Conservation (phyloP, 257 asterid species). For the Prunella vulgaris region DNA sequence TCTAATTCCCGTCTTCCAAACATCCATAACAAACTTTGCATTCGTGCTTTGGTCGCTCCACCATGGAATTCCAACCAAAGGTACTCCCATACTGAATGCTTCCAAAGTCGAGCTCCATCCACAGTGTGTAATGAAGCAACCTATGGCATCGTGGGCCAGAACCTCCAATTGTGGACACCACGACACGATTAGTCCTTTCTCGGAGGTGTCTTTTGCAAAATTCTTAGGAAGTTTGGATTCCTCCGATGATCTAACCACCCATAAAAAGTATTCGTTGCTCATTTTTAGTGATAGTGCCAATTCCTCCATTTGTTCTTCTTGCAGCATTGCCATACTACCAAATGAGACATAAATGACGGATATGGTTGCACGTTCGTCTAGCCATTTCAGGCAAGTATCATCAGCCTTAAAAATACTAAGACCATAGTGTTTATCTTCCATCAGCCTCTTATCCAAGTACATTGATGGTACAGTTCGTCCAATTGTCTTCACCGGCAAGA, state of each 20-base stretch:
- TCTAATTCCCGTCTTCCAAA: conserved; percentile 27
- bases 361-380: neutral
- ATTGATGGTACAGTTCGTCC: conserved; percentile 31
- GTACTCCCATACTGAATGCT: conserved; percentile 27
- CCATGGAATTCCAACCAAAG: conserved; percentile 28
- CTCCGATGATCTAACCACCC: conserved; percentile 29
- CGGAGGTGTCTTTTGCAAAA: conserved; percentile 8
- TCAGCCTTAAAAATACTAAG: conserved; percentile 17
- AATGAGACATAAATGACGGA: conserved; percentile 28
- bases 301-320: conserved; percentile 24
- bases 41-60: conserved; percentile 32
- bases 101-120: conserved; percentile 37
- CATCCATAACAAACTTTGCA: conserved; percentile 25
- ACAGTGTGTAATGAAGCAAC: conserved; percentile 30
- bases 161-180: conserved; percentile 33
- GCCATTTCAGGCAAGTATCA: conserved; percentile 24
- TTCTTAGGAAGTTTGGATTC: conserved; percentile 21
- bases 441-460: conserved; percentile 22
- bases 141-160: conserved; percentile 14
- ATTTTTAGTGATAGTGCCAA: conserved; percentile 10
- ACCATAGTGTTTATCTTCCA: conserved; percentile 19
- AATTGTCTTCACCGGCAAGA: conserved; percentile 16
- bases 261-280: conserved; percentile 14
- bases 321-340: conserved; percentile 19
- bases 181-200: conserved; percentile 21